Percentiles rank a stretch among this genome's conserved stretches.
These are phyloP conservation scores for Aureobasidium sp. DNA, from an alignment of 2,329 filamentous ascomycete genomes.

Conservation along the genomic window DNA sequence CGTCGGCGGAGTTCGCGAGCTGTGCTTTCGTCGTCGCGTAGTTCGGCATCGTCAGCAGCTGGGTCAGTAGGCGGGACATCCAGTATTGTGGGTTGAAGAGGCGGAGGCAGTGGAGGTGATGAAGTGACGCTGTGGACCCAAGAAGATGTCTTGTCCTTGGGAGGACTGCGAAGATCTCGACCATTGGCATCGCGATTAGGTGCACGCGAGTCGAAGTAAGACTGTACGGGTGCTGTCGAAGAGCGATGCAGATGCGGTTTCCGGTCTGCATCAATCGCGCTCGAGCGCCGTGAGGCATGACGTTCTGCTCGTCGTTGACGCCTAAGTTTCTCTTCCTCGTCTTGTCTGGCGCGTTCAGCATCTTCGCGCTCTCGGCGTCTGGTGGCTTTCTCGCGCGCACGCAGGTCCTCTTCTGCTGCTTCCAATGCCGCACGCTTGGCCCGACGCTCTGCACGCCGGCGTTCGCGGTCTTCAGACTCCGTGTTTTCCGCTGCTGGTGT, in stretches of 20 bases:
- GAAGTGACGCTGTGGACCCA: constrained; percentile 43
- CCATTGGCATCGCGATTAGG: constrained; percentile 23
- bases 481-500: constrained; percentile 26
- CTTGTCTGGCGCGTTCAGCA: constrained; percentile 22
- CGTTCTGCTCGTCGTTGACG: constrained; percentile 19
- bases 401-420: constrained; percentile 32
- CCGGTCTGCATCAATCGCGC: constrained; percentile 18
- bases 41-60: constrained; percentile 22
- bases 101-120: constrained; percentile 41
- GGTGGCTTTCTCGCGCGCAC: constrained; percentile 24
- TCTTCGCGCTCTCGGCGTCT: constrained; percentile 26
- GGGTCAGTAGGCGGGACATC: constrained; percentile 30
- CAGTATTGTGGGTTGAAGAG: constrained; percentile 41
- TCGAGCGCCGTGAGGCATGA: constrained; percentile 21
- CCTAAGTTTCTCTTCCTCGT: not conserved
- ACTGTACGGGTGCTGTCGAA: constrained; percentile 32
- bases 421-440: constrained; percentile 35
- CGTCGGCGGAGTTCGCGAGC: constrained; percentile 27
- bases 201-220: constrained; percentile 42
- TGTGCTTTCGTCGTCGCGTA: constrained; percentile 21
- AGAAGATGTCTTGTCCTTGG: constrained; percentile 42
- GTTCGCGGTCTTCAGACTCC: constrained; percentile 20
- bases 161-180: constrained; percentile 26
- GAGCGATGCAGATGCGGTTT: constrained; percentile 27
- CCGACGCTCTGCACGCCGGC: constrained; percentile 29